Percentiles rank a stretch among this genome's conserved stretches.
Evolutionary conservation across 2,329 filamentous ascomycete species (phyloP).

Genomic region (Penicillium sp.): DNA sequence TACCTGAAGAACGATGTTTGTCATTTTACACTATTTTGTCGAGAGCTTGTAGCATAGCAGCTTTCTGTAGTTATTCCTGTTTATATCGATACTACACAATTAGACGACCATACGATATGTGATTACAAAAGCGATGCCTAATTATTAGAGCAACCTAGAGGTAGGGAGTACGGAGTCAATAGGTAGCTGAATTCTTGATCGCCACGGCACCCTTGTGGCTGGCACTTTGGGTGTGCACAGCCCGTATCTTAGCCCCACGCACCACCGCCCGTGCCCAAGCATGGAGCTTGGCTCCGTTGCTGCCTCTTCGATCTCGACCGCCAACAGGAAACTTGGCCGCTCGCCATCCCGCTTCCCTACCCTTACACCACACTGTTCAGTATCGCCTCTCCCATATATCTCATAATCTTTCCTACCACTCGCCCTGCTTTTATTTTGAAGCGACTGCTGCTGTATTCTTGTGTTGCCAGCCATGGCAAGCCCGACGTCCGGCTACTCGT

Average conservation of each 20-base stretch:
- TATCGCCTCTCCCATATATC: conserved; percentile 16
- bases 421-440: conserved; percentile 17
- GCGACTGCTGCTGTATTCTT: conserved; percentile 17
- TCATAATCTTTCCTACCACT: background rate
- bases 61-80: conserved; percentile 42
- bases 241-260: conserved; percentile 3
- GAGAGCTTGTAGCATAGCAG: conserved; percentile 39
- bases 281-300: conserved; percentile 18
- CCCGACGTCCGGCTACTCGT: conserved; percentile 50
- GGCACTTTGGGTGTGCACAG: background rate
- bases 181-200: background rate
- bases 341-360: conserved; percentile 24
- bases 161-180: background rate
- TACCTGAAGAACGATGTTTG: conserved; percentile 12
- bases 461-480: conserved; percentile 50
- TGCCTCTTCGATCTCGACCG: conserved; percentile 13
- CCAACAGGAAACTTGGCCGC: conserved; percentile 25
- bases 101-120: background rate
- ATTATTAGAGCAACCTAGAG: background rate
- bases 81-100: conserved; percentile 12
- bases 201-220: background rate
- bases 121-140: background rate
- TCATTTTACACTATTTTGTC: conserved; percentile 25
- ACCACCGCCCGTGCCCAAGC: conserved; percentile 15
- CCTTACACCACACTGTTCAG: conserved; percentile 11